These are phyloP conservation scores for Solanum piurae DNA, from an alignment of 257 asterid genomes.

Conservation along the genomic window DNA sequence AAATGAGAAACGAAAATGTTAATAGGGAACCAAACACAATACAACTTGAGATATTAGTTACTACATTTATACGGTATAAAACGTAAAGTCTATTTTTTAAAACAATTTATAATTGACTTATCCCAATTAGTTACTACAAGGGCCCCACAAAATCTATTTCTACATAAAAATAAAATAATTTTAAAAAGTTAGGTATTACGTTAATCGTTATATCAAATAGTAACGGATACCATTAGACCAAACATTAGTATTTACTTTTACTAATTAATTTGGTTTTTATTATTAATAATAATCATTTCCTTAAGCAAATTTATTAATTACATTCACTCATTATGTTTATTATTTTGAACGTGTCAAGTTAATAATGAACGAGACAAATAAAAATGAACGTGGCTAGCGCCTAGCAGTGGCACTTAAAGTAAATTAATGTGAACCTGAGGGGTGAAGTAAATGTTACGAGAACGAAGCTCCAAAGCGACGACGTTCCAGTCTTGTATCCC, in stretches of 20 bases:
- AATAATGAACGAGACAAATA: no score
- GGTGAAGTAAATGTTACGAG: slow-evolving; percentile 45
- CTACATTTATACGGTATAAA: no score
- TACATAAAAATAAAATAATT: no score
- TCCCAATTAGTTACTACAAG: neutral
- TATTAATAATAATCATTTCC: no score
- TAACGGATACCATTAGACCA: neutral
- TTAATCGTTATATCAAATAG: neutral
- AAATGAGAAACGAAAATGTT: neutral
- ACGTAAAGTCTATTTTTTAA: no score
- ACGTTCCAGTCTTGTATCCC: slow-evolving; percentile 60
- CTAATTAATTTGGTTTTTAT: neutral
- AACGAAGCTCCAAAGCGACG: slow-evolving; percentile 67
- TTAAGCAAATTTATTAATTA: no score
- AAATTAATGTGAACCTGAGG: slow-evolving; percentile 35
- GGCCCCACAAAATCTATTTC: neutral
- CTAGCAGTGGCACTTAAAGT: neutral
- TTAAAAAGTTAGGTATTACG: neutral
- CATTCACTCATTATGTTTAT: no score
- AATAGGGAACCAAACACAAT: neutral
- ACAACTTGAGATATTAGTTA: neutral
- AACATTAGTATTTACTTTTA: neutral
- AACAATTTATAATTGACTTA: neutral
- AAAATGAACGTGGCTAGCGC: no score
- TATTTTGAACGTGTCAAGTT: no score